Evolutionary conservation across 2,329 filamentous ascomycete species (phyloP).

Genomic region (Clarireedia monteithiana): DNA sequence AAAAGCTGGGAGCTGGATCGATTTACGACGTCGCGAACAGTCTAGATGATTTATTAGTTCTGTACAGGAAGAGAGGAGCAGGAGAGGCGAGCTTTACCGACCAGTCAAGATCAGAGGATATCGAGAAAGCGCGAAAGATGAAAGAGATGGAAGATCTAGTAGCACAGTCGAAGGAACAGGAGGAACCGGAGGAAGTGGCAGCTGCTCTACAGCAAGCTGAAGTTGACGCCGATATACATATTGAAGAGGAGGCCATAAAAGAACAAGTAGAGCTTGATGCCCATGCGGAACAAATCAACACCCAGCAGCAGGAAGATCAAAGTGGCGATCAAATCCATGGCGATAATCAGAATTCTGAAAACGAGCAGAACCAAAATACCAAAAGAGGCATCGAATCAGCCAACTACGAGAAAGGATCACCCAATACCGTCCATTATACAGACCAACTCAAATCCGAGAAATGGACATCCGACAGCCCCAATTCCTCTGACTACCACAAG

Average conservation of each 20-base stretch:
- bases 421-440: neutral
- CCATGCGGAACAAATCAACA: neutral
- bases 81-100: constrained; percentile 27
- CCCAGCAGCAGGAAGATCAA: neutral
- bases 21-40: constrained; percentile 39
- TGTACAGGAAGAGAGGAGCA: constrained; percentile 37
- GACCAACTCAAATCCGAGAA: neutral
- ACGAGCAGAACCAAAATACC: neutral
- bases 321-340: neutral
- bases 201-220: neutral
- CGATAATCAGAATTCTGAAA: neutral
- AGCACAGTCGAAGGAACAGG: neutral
- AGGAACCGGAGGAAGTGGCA: neutral
- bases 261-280: neutral
- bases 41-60: constrained; percentile 38
- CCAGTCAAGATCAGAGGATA: constrained; percentile 17
- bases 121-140: neutral
- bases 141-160: neutral
- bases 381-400: neutral
- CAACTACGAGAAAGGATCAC: neutral
- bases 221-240: neutral
- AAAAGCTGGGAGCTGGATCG: constrained; percentile 34
- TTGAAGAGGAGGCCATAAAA: neutral
- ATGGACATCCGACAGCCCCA: constrained; percentile 22
- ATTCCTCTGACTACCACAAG: constrained; percentile 22